Base-by-base conservation (phyloP, 2,329 filamentous ascomycete genomes). In the Hyphodiscus sp. region DNA sequence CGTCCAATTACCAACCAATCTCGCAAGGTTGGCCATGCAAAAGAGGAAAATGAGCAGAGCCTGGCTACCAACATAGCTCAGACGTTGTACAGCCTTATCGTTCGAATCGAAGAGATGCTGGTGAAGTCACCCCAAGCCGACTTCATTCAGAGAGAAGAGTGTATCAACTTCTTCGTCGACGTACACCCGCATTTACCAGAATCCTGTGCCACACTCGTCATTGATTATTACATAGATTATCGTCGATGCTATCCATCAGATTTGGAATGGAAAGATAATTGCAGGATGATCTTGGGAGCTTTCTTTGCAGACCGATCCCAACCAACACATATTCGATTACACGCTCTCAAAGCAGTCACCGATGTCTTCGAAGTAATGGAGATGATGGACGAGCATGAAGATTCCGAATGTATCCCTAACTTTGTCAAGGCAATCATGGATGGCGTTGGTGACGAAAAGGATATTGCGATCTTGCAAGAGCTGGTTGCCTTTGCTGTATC, bases 201-300 rank as follows among this genome's bases (percentile, higher is more conserved):
- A 63, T 78, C 79, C 3, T 80, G 82, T 9, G 83, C 80, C 1
- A 78, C 77, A 46, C 73, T 85, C 11, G 78, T 89, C 20, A 76
- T 90, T 44, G 78, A 82, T 45, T 82, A 88, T 65, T 87, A 85
- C 58, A 77, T 79, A 52, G 81, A 87, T 50, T 85, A 86, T 58
- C 76, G 85, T 45, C 84, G 82, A 62, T 87, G 87, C 61, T 86
- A 85, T 45, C 87, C 87, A 2, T 87, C 86, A 0, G 85, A 89
- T 61, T 69, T 76, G 46, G 74, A 80, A 38, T 91, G 86, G 87
- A 77, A 86, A 57, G 70, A 76, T 2, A 86, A 88, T 50, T 73
- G 86, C 51, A 71, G 73, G 16, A 70, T 81, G 23, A 76, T 90
- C 1, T 67, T 89, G 16, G 73, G 79, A 19, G 77, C 77, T 1